Base-by-base conservation (phyloP, 371 early-diverging fungal species). In the Mucor circinelloides region DNA sequence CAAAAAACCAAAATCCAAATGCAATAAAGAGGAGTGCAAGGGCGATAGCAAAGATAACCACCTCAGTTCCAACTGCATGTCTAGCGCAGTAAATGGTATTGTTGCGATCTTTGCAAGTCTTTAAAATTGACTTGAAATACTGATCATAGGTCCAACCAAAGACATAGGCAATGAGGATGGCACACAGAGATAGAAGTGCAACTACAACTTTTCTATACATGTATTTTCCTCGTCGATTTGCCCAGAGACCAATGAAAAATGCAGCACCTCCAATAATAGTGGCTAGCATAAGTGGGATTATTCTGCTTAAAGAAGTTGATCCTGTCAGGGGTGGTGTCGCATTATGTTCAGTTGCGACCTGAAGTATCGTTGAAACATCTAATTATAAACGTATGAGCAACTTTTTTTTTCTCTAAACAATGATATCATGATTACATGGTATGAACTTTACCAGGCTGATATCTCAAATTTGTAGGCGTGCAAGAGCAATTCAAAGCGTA, bases 401-500 rank as follows among this genome's bases (percentile, higher is more conserved):
- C 36, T 27, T 19, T 46, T 2, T 54, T 54, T 27, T 52, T 19
- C 25, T 28, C 6, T 27, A 44, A 46, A 46, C 21, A 21, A 59
- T 56, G 56, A 52, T 63, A 40, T 28, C 44, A 52, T 63, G 28
- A 13, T 31, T 63, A 50, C 48, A 48, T 23, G 21, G n/a, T 10
- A 21, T 48, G 10, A 9, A 21, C 10, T 34, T 65, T 74, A 81
- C 81, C 81, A 48, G 74, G 72, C 44, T 73, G 71, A 60, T 81
- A 81, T 27, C 38, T 68, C 15, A 81, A 60, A 40, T 63, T 60
- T 25, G 71, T 57, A 6, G 74, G 55, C 32, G 76, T 62, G 57
- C 81, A 81, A 10, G 76, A 69, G 58, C 78, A 78, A 57, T 77
- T 76, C 6, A 69, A 73, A 36, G 78, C 64, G 50, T 74, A 81